A percentile compares a stretch with the other conserved stretches of the same genome.
Evolutionary conservation across 2,329 filamentous ascomycete species (phyloP).

Genomic region (Aspergillus sp.): DNA sequence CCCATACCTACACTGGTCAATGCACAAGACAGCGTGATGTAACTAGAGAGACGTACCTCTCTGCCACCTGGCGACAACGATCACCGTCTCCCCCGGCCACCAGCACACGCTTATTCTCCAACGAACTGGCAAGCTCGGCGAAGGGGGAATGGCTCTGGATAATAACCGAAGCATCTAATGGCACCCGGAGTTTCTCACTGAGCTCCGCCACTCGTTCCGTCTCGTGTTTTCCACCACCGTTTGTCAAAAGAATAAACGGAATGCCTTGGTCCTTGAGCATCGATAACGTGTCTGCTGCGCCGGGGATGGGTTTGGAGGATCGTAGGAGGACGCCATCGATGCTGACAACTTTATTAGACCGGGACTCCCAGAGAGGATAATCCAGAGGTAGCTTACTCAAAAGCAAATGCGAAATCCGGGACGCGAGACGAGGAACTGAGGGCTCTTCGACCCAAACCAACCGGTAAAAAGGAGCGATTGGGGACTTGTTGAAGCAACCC

Average conservation of each 20-base stretch:
- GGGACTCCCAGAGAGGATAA: not conserved
- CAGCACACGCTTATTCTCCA: slow-evolving; percentile 60
- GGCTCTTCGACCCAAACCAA: slow-evolving; percentile 12
- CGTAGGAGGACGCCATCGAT: slow-evolving; percentile 96
- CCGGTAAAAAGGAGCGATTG: slow-evolving; percentile 10
- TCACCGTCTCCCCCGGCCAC: slow-evolving; percentile 63
- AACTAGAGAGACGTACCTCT: slow-evolving; percentile 40
- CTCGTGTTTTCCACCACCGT: slow-evolving; percentile 84
- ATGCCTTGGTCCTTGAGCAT: slow-evolving; percentile 67
- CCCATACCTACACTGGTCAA: slow-evolving; percentile 47
- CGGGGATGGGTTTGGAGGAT: slow-evolving; percentile 67
- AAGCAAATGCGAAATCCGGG: slow-evolving; percentile 39
- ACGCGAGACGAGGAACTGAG: slow-evolving; percentile 19
- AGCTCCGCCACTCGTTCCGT: slow-evolving; percentile 63
- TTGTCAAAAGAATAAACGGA: slow-evolving; percentile 90
- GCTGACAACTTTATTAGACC: slow-evolving; percentile 32
- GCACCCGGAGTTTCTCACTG: slow-evolving; percentile 55
- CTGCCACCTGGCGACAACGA: slow-evolving; percentile 63
- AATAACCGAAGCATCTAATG: slow-evolving; percentile 61
- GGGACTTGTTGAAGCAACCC: slow-evolving; percentile 19
- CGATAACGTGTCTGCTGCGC: slow-evolving; percentile 63
- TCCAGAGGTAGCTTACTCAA: slow-evolving; percentile 31
- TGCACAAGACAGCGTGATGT: not conserved
- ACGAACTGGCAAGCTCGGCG: slow-evolving; percentile 52
- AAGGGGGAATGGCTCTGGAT: slow-evolving; percentile 91